phyloP scores from a whole-genome alignment of 116 monocot genomes.

The Trichopus zeylanicus region DNA sequence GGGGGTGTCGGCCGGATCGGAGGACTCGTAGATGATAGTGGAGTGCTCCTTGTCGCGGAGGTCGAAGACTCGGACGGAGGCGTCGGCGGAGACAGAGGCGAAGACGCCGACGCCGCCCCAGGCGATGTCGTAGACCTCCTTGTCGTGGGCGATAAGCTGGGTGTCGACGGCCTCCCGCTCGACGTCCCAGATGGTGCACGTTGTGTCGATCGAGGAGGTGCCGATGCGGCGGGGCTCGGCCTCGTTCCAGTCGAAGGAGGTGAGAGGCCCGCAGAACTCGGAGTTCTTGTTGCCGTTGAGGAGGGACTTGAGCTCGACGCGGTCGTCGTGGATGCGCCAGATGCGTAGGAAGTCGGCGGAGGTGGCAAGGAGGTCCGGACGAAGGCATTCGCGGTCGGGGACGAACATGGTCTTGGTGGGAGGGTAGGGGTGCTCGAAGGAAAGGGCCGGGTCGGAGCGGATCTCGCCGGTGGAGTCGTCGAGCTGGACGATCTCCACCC shows the following conservation, averaged over 20 bases:
- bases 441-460: constrained; percentile 62
- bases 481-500: constrained; percentile 95
- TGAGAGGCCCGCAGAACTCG: constrained; percentile 94
- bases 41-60: constrained; percentile 99
- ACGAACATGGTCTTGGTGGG: constrained; percentile 92
- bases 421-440: constrained; percentile 93
- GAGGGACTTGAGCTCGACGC: constrained; percentile 36
- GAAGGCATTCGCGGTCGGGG: constrained; percentile 74
- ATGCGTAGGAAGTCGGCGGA: constrained; percentile 93
- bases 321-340: constrained; percentile 62
- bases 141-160: constrained; percentile 97
- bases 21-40: constrained; percentile 95
- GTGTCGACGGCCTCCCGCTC: constrained; percentile 92
- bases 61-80: constrained; percentile 94
- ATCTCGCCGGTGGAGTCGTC: constrained; percentile 97
- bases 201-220: constrained; percentile 89
- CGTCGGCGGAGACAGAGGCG: constrained; percentile 96
- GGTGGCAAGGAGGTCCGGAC: constrained; percentile 92
- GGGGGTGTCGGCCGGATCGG: constrained; percentile 70
- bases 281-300: constrained; percentile 92
- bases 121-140: constrained; percentile 95
- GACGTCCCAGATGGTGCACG: constrained; percentile 98
- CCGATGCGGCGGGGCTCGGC: constrained; percentile 92
- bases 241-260: constrained; percentile 99
- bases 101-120: constrained; percentile 99